Conservation (phyloP, 441 rosid species). For the Hura crepitans region DNA sequence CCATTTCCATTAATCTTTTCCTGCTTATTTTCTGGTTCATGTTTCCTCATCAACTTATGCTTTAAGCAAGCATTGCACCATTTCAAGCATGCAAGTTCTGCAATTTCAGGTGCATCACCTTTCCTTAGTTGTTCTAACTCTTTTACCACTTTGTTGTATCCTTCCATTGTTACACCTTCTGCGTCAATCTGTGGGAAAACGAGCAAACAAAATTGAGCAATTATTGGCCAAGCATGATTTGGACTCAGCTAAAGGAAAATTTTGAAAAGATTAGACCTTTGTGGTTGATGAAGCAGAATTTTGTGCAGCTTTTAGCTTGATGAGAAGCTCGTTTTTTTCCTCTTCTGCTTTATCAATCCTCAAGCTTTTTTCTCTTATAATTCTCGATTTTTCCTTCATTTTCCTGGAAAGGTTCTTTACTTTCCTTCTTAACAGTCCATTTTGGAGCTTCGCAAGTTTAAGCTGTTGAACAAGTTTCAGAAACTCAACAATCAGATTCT, state of each 20-base stretch:
- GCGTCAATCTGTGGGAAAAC: slow-evolving; percentile 33
- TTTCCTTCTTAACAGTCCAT: slow-evolving; percentile 40
- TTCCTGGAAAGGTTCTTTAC: slow-evolving; percentile 44
- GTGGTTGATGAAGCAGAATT: slow-evolving; percentile 26
- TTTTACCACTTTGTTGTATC: slow-evolving; percentile 32
- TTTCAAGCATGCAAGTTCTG: slow-evolving; percentile 53
- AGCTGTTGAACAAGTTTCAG: slow-evolving; percentile 36
- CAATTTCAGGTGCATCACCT: slow-evolving; percentile 41
- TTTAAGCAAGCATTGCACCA: slow-evolving; percentile 75
- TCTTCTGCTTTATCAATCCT: slow-evolving; percentile 37
- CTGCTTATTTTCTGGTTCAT: slow-evolving; percentile 24
- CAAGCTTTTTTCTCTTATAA: slow-evolving; percentile 34
- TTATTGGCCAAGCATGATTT: no score
- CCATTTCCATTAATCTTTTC: slow-evolving; percentile 26
- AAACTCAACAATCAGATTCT: slow-evolving; percentile 36
- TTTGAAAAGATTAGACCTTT: slow-evolving; percentile 27
- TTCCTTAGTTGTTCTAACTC: slow-evolving; percentile 47
- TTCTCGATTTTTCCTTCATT: slow-evolving; percentile 28
- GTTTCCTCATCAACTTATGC: slow-evolving; percentile 47
- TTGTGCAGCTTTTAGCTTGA: slow-evolving; percentile 26
- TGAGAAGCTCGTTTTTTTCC: slow-evolving; percentile 37
- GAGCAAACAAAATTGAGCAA: background rate
- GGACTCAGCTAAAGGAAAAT: no score
- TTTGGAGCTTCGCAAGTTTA: slow-evolving; percentile 36
- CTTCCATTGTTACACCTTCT: slow-evolving; percentile 34